A percentile compares a stretch with the other conserved stretches of the same genome.
These are phyloP conservation scores for Cyclotella sp. DNA, from an alignment of 108 stramenopile genomes.

Conservation along the genomic window DNA sequence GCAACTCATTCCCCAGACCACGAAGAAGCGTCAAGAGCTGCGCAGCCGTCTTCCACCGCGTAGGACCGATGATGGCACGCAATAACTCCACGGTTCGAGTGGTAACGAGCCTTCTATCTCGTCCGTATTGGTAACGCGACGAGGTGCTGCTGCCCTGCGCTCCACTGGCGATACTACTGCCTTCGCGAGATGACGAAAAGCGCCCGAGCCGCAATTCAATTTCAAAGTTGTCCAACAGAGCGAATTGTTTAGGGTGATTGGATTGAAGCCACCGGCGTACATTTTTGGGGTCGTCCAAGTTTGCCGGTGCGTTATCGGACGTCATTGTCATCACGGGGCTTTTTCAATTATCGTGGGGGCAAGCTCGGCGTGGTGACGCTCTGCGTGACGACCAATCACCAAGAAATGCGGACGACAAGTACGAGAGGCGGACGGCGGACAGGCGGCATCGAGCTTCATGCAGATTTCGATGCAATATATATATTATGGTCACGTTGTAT, in stretches of 20 bases:
- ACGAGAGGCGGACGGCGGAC: too few relatives aligned
- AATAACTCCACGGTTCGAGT: constrained; percentile 80
- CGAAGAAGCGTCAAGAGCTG: constrained; percentile 73
- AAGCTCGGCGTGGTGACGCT: too few relatives aligned
- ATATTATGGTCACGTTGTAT: too few relatives aligned
- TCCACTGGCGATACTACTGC: neutral
- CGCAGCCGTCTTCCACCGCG: constrained; percentile 83
- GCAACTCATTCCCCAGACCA: constrained; percentile 78
- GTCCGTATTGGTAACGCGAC: constrained; percentile 37
- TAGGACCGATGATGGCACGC: constrained; percentile 76
- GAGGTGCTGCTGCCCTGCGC: constrained; percentile 13
- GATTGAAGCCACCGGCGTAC: constrained; percentile 63
- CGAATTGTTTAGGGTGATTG: constrained; percentile 66
- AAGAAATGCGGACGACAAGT: too few relatives aligned
- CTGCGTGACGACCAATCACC: too few relatives aligned
- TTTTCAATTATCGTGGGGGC: too few relatives aligned
- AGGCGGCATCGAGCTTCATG: too few relatives aligned
- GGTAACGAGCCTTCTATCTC: constrained; percentile 66
- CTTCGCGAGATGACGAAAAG: constrained; percentile 38
- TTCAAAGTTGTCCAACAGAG: constrained; percentile 76
- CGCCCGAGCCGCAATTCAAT: constrained; percentile 79
- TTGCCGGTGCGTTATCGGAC: constrained; percentile 22
- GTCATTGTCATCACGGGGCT: constrained; percentile 1
- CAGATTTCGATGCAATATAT: too few relatives aligned
- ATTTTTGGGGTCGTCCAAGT: constrained; percentile 50